phyloP scores from a whole-genome alignment of 2,329 filamentous ascomycete genomes.

The Cyphellophora europaea region DNA sequence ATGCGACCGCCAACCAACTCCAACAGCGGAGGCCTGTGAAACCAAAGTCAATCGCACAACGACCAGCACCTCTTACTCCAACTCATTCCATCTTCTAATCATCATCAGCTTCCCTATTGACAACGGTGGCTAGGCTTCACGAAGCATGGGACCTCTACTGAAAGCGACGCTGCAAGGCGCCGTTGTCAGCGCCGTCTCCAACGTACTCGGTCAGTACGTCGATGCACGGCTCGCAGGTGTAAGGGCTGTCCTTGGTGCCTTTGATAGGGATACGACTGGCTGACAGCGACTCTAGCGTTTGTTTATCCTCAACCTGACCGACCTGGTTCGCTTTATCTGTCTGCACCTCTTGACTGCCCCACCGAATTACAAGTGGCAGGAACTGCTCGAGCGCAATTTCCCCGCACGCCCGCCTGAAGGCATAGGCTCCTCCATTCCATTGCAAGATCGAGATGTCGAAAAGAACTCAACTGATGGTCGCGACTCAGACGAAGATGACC shows the following conservation, averaged over 20 bases:
- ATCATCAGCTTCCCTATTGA: no score
- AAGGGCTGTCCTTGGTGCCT: neutral
- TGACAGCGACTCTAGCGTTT: slow-evolving; percentile 23
- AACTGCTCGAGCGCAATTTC: slow-evolving; percentile 44
- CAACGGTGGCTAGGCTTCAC: no score
- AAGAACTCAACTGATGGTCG: slow-evolving; percentile 12
- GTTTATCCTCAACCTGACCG: slow-evolving; percentile 37
- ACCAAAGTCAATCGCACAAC: no score
- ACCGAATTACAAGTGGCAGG: slow-evolving; percentile 51
- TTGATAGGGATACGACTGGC: neutral
- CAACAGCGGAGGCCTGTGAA: no score
- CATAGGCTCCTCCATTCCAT: slow-evolving; percentile 1
- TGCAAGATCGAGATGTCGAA: slow-evolving; percentile 9
- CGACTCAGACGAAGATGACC: slow-evolving; percentile 4
- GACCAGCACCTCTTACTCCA: no score
- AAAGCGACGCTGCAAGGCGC: slow-evolving; percentile 46
- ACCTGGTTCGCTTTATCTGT: slow-evolving; percentile 46
- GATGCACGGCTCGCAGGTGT: slow-evolving; percentile 40
- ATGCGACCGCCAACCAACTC: no score
- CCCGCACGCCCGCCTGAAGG: slow-evolving; percentile 32
- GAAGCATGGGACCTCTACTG: slow-evolving; percentile 42
- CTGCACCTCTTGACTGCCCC: slow-evolving; percentile 46
- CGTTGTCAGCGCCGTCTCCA: slow-evolving; percentile 43
- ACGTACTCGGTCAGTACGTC: slow-evolving; percentile 47
- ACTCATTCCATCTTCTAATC: no score